phyloP scores from a whole-genome alignment of 2,329 filamentous ascomycete species.

The Mollisiaceae sp. region DNA sequence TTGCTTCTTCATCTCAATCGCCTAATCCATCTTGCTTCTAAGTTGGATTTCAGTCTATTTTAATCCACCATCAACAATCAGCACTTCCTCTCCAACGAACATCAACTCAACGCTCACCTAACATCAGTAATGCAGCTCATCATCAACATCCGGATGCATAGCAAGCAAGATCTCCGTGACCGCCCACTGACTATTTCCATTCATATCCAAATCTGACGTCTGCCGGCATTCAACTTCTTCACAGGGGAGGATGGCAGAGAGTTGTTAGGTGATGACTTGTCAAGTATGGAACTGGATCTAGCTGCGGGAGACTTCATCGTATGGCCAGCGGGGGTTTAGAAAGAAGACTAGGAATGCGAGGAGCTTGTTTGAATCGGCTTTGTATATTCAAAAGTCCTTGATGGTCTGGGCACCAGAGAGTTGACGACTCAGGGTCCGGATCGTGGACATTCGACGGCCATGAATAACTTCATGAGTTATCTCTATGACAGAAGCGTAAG shows the following conservation, averaged over 20 bases:
- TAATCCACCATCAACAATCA: conserved; percentile 18
- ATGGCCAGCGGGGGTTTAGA: conserved; percentile 72
- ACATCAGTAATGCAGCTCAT: conserved; percentile 31
- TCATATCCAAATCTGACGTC: conserved; percentile 23
- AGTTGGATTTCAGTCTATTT: conserved; percentile 32
- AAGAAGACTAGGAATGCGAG: conserved; percentile 73
- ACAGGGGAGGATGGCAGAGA: conserved; percentile 72
- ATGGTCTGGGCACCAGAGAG: conserved; percentile 37
- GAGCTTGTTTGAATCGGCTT: conserved; percentile 65
- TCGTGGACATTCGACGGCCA: conserved; percentile 43
- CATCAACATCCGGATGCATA: conserved; percentile 31
- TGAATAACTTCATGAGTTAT: conserved; percentile 47
- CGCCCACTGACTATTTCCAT: conserved; percentile 27
- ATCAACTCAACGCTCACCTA: background rate
- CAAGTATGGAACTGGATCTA: conserved; percentile 63
- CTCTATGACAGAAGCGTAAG: conserved; percentile 36
- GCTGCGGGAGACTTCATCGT: conserved; percentile 74
- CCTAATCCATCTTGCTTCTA: conserved; percentile 51
- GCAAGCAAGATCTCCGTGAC: conserved; percentile 30
- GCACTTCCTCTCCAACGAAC: background rate
- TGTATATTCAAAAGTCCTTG: conserved; percentile 53
- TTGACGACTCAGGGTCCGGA: conserved; percentile 44
- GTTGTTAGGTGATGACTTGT: conserved; percentile 69
- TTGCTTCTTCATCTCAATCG: conserved; percentile 62
- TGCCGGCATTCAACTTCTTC: conserved; percentile 66